Conservation (phyloP, 352 stramenopile species). For the Lagenidium sp. region DNA sequence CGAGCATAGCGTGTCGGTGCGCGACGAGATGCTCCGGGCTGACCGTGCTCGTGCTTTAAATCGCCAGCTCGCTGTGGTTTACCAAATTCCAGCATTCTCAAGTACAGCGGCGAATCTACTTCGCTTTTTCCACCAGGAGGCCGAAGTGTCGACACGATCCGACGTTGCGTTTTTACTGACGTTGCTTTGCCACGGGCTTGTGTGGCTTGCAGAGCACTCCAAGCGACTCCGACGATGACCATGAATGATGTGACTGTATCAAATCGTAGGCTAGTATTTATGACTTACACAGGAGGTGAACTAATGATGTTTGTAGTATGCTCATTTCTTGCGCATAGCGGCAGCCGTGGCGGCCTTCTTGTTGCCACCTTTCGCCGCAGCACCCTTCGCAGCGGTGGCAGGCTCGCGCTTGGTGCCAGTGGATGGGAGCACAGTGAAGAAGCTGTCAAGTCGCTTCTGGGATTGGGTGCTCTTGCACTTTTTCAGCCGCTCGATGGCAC, state of each 20-base stretch:
- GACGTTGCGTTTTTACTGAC: slow-evolving; percentile 75
- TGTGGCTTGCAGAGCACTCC: slow-evolving; percentile 73
- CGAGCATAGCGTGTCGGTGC: slow-evolving; percentile 45
- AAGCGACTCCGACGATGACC: slow-evolving; percentile 36
- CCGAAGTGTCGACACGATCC: slow-evolving; percentile 54
- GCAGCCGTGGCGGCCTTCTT: slow-evolving; percentile 23
- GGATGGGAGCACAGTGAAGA: slow-evolving; percentile 88
- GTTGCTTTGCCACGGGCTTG: slow-evolving; percentile 70
- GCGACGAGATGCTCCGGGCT: slow-evolving; percentile 57
- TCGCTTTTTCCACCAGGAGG: slow-evolving; percentile 71
- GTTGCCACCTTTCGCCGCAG: slow-evolving; percentile 19
- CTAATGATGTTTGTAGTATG: not conserved
- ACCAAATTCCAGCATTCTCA: slow-evolving; percentile 74
- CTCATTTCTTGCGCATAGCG: slow-evolving; percentile 47
- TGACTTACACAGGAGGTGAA: too few relatives aligned
- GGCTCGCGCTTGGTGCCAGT: not conserved
- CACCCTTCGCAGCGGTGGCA: slow-evolving; percentile 20
- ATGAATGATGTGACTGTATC: too few relatives aligned
- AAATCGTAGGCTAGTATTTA: too few relatives aligned
- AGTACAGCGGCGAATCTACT: slow-evolving; percentile 49
- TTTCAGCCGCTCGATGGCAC: slow-evolving; percentile 93
- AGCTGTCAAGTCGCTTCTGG: slow-evolving; percentile 95
- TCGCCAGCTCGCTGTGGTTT: slow-evolving; percentile 54
- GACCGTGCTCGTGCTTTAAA: slow-evolving; percentile 54
- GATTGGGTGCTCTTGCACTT: slow-evolving; percentile 93